Evolutionary conservation across 345 rosid species (phyloP), one percentile per base, ranked within the genome.

Genomic region (Cochlearia excelsa): DNA sequence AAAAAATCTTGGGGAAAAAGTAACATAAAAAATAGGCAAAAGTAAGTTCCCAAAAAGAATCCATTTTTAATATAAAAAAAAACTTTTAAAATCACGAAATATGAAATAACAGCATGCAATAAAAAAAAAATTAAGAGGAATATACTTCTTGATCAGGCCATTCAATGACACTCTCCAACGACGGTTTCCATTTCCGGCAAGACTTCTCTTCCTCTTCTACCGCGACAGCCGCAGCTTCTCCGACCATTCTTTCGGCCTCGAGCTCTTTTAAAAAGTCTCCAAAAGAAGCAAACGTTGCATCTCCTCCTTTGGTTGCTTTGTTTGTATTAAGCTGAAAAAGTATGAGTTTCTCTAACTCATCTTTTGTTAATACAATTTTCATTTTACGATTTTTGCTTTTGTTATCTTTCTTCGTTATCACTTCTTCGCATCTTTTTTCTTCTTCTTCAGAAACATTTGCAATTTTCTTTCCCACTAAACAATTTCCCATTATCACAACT

Each of bases 131-230:
- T 44, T 44, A 28, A 43, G 33, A 63, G 34, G 51, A 43, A 26
- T 57, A 71, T 52, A 53, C 44, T 44, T 51, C 50, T 60, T 16
- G 23, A 16, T 82, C 81, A 48, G 82, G 77, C 45, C 67, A 58
- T 51, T 83, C 90, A 45, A 47, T 51, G 54, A 89, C 84, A 27
- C 89, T 81, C 30, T 79, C 80, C 65, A 89, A 65, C 43, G 83
- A 77, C 31, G 97, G 94, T 70, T 45, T 84, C 97, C 94, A 86
- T 8, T 38, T 65, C 30, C 44, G 79, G 61, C 71, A 69, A 54
- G 51, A 54, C 8, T 38, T 60, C 48, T 61, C 62, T 40, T 54
- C 50, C 27, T 33, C 40, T 37, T 61, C 61, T 6, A 46, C 65
- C 0, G 39, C 71, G 26, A 30, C 51, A 42, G 64, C 64, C 6